Base-by-base conservation (phyloP, 1,284 basidiomycete genomes). In the Tilletia walkeri region DNA sequence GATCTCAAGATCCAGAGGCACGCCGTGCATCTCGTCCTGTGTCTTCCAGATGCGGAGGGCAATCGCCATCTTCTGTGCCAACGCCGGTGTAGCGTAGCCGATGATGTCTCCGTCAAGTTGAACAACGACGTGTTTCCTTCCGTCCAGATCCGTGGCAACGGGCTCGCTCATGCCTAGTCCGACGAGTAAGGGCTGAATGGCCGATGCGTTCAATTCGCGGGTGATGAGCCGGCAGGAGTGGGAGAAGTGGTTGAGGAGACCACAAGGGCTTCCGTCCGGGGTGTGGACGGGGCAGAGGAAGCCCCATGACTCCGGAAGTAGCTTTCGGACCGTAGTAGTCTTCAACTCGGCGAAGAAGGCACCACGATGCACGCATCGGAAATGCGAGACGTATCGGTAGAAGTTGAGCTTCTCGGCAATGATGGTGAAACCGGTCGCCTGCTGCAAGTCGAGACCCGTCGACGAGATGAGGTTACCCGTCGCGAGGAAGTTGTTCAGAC, bases 301-400 rank as follows among this genome's bases (percentile, higher is more conserved):
- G 69, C 95, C 95, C 96, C 96, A 99, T 48, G 96, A 93, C 86
- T 99, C 96, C 14, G 96, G 96, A 24, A 99, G 87, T 72, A 99
- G 86, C 85, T 99, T 99, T 80, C 96, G 91, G 65, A 99, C 96
- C 30, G 94, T 91, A 0, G 96, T 99, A 0, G 96, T 99, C 87
- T 99, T 99, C 73, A 99, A 89, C 84, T 99, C 95, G 30, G 95
- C 94, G 83, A 99, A 99, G 89, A 99, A 99, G 56, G 96, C 94
- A 85, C 96, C 96, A 86, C 96, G 92, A 86, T 99, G 96, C 56
- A 99, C 95, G 84, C 93, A 97, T 70, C 96, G 88, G 87, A 99
- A 99, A 86, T 99, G 96, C 79, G 92, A 92, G 84, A 99, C 94
- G 85, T 98, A 99, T 65, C 96, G 93, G 82, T 92, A 92, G 89